Conservation (phyloP, 768 basidiomycete species). For the Neoboletus magnificus region DNA sequence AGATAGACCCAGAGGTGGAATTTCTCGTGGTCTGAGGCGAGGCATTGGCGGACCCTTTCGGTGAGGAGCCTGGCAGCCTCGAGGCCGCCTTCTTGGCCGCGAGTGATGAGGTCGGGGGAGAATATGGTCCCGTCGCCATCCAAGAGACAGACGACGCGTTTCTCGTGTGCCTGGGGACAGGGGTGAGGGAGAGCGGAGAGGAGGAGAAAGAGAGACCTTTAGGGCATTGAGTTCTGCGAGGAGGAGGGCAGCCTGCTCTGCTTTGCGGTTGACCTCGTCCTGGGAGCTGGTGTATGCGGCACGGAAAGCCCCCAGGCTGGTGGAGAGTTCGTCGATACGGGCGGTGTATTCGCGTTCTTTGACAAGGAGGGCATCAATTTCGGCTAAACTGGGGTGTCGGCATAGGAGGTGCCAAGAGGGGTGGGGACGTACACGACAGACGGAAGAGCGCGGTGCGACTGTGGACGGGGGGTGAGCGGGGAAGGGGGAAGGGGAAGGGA, state of each 20-base stretch:
- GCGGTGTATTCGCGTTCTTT: conserved; percentile 22
- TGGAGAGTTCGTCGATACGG: conserved; percentile 24
- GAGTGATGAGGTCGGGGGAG: conserved; percentile 45
- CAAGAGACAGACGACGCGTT: conserved; percentile 45
- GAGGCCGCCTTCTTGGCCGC: conserved; percentile 57
- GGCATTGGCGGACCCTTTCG: conserved; percentile 26
- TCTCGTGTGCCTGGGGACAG: conserved; percentile 24
- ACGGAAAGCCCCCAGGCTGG: conserved; percentile 24
- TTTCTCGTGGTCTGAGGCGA: conserved; percentile 25
- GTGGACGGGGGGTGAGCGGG: background rate
- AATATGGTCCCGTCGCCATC: conserved; percentile 69
- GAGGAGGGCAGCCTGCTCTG: conserved; percentile 10
- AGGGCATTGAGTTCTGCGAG: conserved; percentile 26
- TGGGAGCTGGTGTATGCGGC: conserved; percentile 25
- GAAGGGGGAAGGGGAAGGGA: too few species aligned
- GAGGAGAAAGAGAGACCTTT: conserved; percentile 18
- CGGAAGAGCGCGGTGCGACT: conserved; percentile 6
- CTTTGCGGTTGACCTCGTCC: conserved; percentile 17
- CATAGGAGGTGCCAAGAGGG: background rate
- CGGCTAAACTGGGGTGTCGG: conserved; percentile 17
- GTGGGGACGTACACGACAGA: conserved; percentile 6
- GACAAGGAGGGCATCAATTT: conserved; percentile 26
- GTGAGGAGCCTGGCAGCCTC: conserved; percentile 49
- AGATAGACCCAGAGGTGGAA: conserved; percentile 59
- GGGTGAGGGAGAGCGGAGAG: background rate